Evolutionary conservation across 75 land plant species (phyloP).

Genomic region (Adiantum capillusveneris): DNA sequence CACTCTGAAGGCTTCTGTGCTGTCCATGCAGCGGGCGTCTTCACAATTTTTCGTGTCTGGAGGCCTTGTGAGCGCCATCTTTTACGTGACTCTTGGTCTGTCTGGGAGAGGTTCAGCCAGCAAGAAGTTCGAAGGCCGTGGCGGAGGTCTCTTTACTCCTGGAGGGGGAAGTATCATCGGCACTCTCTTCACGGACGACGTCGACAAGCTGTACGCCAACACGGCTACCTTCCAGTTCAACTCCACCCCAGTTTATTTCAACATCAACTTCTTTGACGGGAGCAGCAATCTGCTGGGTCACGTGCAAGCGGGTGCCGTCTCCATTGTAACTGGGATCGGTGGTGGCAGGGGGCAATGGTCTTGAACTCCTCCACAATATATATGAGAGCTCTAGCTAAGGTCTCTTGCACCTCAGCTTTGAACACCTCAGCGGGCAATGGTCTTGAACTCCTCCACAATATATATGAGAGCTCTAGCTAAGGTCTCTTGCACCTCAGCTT

Average conservation of each 20-base stretch:
- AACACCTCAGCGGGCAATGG: too few species aligned
- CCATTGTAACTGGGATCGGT: background rate
- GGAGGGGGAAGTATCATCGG: constrained; percentile 4
- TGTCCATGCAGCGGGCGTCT: too few species aligned
- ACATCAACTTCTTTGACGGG: constrained; percentile 3
- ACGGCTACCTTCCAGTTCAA: constrained; percentile 5
- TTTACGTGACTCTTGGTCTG: too few species aligned
- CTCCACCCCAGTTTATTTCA: constrained; percentile 2
- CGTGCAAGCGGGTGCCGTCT: constrained; percentile 1
- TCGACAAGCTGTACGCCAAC: constrained; percentile 3
- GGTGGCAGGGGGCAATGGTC: constrained; percentile 5
- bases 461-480: too few species aligned
- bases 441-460: too few species aligned
- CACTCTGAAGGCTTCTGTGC: background rate
- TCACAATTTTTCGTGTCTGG: too few species aligned
- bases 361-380: too few species aligned
- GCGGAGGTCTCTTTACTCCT: background rate
- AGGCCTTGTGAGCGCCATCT: too few species aligned
- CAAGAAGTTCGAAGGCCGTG: constrained; percentile 2
- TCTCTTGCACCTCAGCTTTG: constrained; percentile 1
- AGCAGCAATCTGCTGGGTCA: background rate
- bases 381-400: background rate
- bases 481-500: too few species aligned
- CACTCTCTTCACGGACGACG: constrained; percentile 1
- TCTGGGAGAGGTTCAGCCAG: background rate